Evolutionary conservation across 164 flowering plant species (phyloP), one percentile per base, ranked within the genome.

Genomic region (Magnolia kwangsiensis): DNA sequence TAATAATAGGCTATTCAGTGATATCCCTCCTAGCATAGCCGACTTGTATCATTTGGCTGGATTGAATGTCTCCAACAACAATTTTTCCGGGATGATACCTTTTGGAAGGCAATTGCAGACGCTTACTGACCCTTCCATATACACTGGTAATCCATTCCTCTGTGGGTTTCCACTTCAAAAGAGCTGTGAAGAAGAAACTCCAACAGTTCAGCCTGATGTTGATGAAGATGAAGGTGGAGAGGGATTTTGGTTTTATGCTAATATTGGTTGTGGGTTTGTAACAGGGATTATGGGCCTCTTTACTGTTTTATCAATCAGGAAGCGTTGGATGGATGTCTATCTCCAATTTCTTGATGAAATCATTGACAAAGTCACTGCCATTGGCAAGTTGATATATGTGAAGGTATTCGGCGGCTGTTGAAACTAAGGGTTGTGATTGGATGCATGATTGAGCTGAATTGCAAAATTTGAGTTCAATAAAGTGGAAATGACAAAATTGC

Each of bases 1-100:
- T 1, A 69, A 74, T 8, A 86, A 86, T 63, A 73, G 65, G 1
- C 71, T 86, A 2, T 3, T 14, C 16, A 86, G 89, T 11, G 81
- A 67, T 1, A 55, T 86, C 51, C 87, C 87, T 5, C 51, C 51
- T 50, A 45, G 72, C 51, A 69, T 69, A 8, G 51, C n/a, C 11
- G 21, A 16, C 21, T 69, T 69, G 51, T 14, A 19, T 45, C 13
- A 10, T 37, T 31, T 69, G 51, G 31, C 1, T 3, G 50, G 8
- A 16, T 69, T 69, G 51, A 31, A 69, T 45, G 18, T 69, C 4
- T 69, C 72, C 7, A 31, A 37, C 16, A 69, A 69, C 51, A 49
- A 69, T 31, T 58, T 69, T 13, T 31, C 19, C 8, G 72, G 72
- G 21, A 37, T 29, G 21, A 69, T 69, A 8, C 51, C 72, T 11